Percentiles rank a stretch among this genome's conserved stretches.
phyloP scores from a whole-genome alignment of 306 rosid genomes.

The peach (Prunus persica) region DNA sequence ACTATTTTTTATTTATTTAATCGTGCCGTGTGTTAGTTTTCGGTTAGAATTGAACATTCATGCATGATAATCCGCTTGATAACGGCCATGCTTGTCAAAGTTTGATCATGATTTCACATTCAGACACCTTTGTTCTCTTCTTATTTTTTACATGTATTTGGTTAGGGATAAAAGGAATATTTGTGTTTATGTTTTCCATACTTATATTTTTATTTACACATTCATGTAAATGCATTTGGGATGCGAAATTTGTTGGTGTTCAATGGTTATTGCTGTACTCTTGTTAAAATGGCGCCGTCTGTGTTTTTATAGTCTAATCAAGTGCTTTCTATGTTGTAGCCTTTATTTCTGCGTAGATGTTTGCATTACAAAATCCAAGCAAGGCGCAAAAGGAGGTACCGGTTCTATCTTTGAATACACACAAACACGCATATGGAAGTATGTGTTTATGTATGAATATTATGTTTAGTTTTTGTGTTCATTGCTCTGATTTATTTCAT shows the following conservation, averaged over 20 bases:
- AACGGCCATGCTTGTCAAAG: background rate
- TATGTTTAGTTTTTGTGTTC: background rate
- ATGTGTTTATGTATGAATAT: background rate
- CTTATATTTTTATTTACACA: background rate
- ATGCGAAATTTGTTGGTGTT: background rate
- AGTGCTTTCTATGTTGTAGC: constrained; percentile 51
- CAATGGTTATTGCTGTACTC: background rate
- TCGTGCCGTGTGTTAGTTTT: background rate
- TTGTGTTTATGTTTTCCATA: background rate
- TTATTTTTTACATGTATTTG: background rate
- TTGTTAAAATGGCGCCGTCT: background rate
- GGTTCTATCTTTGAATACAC: background rate
- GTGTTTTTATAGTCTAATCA: constrained; percentile 18
- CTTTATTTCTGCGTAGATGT: constrained; percentile 79
- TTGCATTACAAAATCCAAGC: constrained; percentile 76
- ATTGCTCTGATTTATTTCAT: background rate
- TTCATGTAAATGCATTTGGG: background rate
- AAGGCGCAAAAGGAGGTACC: constrained; percentile 62
- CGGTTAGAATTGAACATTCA: background rate
- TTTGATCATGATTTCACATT: background rate
- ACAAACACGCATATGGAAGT: background rate
- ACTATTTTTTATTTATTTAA: background rate
- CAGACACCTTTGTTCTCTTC: background rate
- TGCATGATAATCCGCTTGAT: background rate
- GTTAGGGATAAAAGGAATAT: background rate